These are phyloP conservation scores for Saccharomycopsis selenospora DNA, from an alignment of 805 yeast genomes.

Conservation along the genomic window DNA sequence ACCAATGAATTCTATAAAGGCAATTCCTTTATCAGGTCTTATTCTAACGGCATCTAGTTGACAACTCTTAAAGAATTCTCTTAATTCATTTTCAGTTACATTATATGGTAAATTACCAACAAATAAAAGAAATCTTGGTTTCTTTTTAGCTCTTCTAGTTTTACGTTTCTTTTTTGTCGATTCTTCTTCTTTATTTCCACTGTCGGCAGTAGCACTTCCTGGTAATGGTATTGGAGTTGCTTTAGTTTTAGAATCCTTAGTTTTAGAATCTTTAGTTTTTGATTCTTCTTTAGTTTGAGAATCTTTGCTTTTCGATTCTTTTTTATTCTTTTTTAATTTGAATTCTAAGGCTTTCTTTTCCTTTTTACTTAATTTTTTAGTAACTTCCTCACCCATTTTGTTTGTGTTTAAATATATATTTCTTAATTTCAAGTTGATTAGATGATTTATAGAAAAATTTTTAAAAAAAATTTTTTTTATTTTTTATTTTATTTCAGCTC, in stretches of 20 bases:
- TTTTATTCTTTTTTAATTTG: conserved; percentile 6
- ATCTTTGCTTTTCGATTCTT: conserved; percentile 28
- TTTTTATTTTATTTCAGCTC: too few species aligned
- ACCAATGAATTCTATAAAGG: conserved; percentile 68
- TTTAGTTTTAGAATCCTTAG: conserved; percentile 25
- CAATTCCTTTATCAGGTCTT: conserved; percentile 83
- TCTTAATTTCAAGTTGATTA: too few species aligned
- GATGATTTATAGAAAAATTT: too few species aligned
- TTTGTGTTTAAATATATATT: too few species aligned
- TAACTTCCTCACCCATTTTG: conserved; percentile 3
- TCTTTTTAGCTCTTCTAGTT: conserved; percentile 73
- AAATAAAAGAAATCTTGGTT: conserved; percentile 72
- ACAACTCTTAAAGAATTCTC: conserved; percentile 63
- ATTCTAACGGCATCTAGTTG: conserved; percentile 72
- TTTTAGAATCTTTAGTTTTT: conserved; percentile 22
- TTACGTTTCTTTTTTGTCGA: conserved; percentile 56
- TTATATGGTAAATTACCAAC: conserved; percentile 86
- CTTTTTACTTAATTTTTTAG: conserved; percentile 21
- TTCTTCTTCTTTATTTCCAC: conserved; percentile 26
- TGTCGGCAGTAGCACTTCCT: conserved; percentile 19
- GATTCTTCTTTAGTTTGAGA: conserved; percentile 25
- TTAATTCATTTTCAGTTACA: conserved; percentile 52
- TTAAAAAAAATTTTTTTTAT: too few species aligned
- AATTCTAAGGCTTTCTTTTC: conserved; percentile 22
- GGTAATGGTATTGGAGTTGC: conserved; percentile 22